phyloP scores from a whole-genome alignment of 176 grass and related monocot species.

The Chloris gayana region DNA sequence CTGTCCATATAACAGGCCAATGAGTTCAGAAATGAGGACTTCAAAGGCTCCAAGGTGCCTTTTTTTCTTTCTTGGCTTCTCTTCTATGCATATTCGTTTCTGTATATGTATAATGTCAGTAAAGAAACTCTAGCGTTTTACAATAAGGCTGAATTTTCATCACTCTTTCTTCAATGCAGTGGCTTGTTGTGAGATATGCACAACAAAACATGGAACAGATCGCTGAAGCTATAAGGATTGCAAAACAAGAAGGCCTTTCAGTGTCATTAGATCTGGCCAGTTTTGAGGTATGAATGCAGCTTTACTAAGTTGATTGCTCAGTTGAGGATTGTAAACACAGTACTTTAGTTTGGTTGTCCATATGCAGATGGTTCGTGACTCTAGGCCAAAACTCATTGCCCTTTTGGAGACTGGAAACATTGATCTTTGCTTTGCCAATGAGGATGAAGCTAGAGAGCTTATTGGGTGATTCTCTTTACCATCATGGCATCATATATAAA shows the following conservation, averaged over 20 bases:
- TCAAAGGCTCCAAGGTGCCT: constrained; percentile 87
- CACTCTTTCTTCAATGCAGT: constrained; percentile 54
- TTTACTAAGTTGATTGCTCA: constrained; percentile 11
- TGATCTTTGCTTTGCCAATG: constrained; percentile 97
- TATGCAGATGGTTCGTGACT: constrained; percentile 91
- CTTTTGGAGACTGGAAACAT: constrained; percentile 84
- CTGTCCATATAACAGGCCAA: constrained; percentile 55
- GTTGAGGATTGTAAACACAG: constrained; percentile 18
- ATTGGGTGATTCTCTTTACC: constrained; percentile 61
- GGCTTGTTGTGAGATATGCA: constrained; percentile 92
- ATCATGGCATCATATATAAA: neutral
- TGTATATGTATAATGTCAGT: neutral
- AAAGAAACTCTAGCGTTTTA: neutral
- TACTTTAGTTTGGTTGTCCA: constrained; percentile 21
- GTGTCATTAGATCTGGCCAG: constrained; percentile 93
- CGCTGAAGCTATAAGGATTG: constrained; percentile 70
- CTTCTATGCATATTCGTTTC: constrained; percentile 11
- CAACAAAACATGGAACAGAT: constrained; percentile 84
- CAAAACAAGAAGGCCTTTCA: constrained; percentile 85
- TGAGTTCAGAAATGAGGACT: constrained; percentile 84
- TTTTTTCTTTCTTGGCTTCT: neutral
- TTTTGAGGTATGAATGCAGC: constrained; percentile 73
- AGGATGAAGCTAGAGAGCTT: constrained; percentile 96
- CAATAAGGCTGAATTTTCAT: neutral
- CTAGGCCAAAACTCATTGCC: constrained; percentile 60